Evolutionary conservation across 768 basidiomycete genomes (phyloP).

Genomic region (Russula sp.): DNA sequence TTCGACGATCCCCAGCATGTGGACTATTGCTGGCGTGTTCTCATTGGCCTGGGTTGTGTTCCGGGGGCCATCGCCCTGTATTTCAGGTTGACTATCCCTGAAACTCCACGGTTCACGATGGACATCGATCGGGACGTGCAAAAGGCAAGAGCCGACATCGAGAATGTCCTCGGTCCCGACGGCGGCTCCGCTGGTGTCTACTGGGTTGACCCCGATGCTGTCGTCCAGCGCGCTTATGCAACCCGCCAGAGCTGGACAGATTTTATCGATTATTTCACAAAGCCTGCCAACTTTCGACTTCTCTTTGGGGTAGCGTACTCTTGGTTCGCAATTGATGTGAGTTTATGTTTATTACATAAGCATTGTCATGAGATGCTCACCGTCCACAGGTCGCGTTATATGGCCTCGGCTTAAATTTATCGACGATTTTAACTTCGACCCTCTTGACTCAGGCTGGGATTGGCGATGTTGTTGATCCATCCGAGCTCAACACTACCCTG

Average conservation of each 20-base stretch:
- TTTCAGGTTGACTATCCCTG: conserved; percentile 89
- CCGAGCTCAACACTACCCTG: conserved; percentile 28
- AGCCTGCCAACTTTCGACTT: conserved; percentile 71
- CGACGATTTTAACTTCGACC: conserved; percentile 58
- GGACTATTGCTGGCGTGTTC: conserved; percentile 77
- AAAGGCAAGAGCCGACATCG: conserved; percentile 66
- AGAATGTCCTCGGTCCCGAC: conserved; percentile 45
- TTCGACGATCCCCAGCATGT: conserved; percentile 39
- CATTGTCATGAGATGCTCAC: neutral
- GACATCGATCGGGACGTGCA: conserved; percentile 80
- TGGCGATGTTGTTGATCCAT: conserved; percentile 36
- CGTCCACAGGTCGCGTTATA: conserved; percentile 71
- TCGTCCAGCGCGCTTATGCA: conserved; percentile 52
- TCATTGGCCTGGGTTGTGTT: conserved; percentile 83
- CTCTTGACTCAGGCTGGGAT: conserved; percentile 41
- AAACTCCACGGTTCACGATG: conserved; percentile 88
- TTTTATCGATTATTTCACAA: conserved; percentile 58
- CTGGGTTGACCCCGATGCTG: conserved; percentile 46
- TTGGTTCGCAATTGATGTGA: conserved; percentile 84
- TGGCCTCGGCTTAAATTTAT: conserved; percentile 78
- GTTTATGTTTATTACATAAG: conserved; percentile 28
- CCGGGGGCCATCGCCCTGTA: conserved; percentile 78
- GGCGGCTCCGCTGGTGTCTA: conserved; percentile 28
- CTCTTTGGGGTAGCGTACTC: conserved; percentile 72
- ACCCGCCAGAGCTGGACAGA: conserved; percentile 61